These are phyloP conservation scores for Dictyostelium citrinum DNA, from an alignment of 78 protist species.

Conservation along the genomic window DNA sequence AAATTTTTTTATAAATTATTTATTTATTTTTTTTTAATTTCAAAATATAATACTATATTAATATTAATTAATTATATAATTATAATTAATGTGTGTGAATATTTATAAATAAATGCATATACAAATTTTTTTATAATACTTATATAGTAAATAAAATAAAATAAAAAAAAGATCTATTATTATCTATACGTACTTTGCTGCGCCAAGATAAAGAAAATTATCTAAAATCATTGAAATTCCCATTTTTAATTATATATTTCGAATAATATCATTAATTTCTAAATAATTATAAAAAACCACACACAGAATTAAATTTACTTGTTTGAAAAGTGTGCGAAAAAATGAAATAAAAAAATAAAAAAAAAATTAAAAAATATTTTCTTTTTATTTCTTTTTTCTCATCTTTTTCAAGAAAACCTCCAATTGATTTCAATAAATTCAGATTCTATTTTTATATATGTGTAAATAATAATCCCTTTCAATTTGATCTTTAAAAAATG, in stretches of 20 bases:
- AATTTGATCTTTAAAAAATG: too few relatives aligned
- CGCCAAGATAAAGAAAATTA: constrained; percentile 31
- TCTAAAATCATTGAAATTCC: constrained; percentile 28
- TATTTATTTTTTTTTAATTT: too few relatives aligned
- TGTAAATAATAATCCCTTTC: too few relatives aligned
- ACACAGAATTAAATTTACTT: background rate
- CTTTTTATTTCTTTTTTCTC: background rate
- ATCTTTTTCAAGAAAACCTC: background rate
- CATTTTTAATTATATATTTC: background rate
- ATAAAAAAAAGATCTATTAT: background rate
- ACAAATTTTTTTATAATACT: too few relatives aligned
- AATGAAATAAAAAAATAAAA: background rate
- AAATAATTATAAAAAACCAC: background rate
- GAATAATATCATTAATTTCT: background rate
- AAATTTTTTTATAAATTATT: too few relatives aligned
- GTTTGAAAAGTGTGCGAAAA: background rate
- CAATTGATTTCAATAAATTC: background rate
- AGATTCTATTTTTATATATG: background rate
- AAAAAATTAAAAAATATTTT: background rate
- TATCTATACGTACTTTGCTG: constrained; percentile 32
- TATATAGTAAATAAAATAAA: too few relatives aligned
- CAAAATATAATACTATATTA: too few relatives aligned
- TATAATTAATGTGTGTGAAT: too few relatives aligned
- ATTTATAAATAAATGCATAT: too few relatives aligned
- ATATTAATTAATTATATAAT: too few relatives aligned